Conservation (phyloP, 768 basidiomycete species). For the Dioszegia aurantiaca region DNA sequence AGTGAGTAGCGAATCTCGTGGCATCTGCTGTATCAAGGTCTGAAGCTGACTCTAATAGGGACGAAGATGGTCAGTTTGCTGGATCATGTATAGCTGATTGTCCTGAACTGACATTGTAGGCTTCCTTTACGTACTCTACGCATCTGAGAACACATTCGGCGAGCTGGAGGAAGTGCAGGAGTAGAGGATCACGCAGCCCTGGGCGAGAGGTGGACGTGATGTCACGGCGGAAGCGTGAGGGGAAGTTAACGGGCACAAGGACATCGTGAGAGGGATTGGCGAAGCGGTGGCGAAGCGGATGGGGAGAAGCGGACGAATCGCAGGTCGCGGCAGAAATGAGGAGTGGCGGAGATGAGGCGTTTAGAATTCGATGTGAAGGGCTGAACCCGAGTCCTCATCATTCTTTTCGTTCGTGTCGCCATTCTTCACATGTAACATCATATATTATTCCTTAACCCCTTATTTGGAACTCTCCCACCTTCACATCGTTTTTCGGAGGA, state of each 20-base stretch:
- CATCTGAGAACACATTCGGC: slow-evolving; percentile 96
- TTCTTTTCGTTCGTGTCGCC: neutral
- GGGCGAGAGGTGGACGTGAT: no score
- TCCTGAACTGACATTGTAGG: slow-evolving; percentile 47
- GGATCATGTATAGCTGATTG: neutral
- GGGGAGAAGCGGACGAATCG: no score
- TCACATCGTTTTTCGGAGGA: neutral
- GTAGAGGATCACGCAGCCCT: neutral
- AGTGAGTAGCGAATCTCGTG: slow-evolving; percentile 60
- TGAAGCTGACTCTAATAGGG: slow-evolving; percentile 58
- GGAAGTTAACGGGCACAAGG: no score
- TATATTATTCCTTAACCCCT: neutral
- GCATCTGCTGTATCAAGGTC: neutral
- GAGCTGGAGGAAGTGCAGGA: slow-evolving; percentile 22
- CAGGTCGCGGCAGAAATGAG: no score
- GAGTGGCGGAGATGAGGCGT: neutral
- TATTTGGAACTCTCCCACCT: neutral
- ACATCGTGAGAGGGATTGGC: no score
- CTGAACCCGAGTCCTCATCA: no score
- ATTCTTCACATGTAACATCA: neutral
- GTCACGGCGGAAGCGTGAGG: no score
- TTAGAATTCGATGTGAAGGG: no score
- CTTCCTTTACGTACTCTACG: slow-evolving; percentile 97
- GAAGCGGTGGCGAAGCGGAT: no score
- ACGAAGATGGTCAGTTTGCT: slow-evolving; percentile 68